Percentiles rank a stretch among this genome's conserved stretches.
Conservation (phyloP, 2,329 filamentous ascomycete species). For the Phoma sp. region DNA sequence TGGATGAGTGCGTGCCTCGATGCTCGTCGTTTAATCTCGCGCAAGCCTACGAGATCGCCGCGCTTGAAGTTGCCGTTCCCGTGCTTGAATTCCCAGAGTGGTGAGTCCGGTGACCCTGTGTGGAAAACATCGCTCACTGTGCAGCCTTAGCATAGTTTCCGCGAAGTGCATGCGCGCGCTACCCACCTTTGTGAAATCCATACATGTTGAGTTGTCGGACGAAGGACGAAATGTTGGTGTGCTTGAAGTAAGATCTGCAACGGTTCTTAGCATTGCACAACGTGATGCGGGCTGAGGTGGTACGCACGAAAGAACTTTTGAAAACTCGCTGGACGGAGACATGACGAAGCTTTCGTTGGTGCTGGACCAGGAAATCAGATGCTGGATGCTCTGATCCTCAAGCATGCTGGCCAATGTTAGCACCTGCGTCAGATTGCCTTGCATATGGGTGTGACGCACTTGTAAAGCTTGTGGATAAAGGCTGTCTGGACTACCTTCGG, state of each 20-base stretch:
- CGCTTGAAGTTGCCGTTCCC: slow-evolving; percentile 97
- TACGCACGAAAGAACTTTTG: slow-evolving; percentile 93
- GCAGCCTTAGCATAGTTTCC: slow-evolving; percentile 19
- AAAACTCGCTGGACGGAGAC: slow-evolving; percentile 96
- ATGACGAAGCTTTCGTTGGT: slow-evolving; percentile 98
- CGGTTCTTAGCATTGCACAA: slow-evolving; percentile 36
- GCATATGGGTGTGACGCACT: slow-evolving; percentile 63
- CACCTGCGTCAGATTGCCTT: slow-evolving; percentile 11
- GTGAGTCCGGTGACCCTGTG: slow-evolving; percentile 89
- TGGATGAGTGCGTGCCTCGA: slow-evolving; percentile 93
- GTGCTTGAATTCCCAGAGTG: slow-evolving; percentile 98
- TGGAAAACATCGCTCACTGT: slow-evolving; percentile 98
- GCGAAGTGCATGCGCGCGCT: slow-evolving; percentile 18
- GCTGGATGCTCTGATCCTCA: slow-evolving; percentile 89
- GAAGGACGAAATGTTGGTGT: slow-evolving; percentile 98
- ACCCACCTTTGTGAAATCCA: slow-evolving; percentile 93
- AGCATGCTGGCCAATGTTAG: slow-evolving; percentile 75
- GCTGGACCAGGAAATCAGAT: slow-evolving; percentile 94
- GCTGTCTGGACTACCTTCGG: slow-evolving; percentile 98
- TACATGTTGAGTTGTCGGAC: slow-evolving; percentile 99
- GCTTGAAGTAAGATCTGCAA: slow-evolving; percentile 94
- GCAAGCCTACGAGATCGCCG: slow-evolving; percentile 85
- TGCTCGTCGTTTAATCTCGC: slow-evolving; percentile 94
- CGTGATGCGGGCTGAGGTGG: slow-evolving; percentile 31
- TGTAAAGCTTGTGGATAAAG: slow-evolving; percentile 99